phyloP scores from a whole-genome alignment of 306 rosid genomes.

The Comarum palustre region DNA sequence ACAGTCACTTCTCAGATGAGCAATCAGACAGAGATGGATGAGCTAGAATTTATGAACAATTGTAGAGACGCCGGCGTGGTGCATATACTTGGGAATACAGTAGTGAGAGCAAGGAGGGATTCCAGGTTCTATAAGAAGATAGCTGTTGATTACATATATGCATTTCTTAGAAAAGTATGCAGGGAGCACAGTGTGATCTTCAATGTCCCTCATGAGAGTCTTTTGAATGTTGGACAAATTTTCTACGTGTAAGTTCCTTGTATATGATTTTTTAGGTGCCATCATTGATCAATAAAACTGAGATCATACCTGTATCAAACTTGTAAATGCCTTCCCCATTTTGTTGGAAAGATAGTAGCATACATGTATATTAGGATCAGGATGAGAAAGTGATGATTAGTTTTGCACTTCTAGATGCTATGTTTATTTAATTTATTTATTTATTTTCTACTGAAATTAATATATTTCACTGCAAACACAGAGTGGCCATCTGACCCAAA shows the following conservation, averaged over 20 bases:
- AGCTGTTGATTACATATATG: constrained; percentile 87
- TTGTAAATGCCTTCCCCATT: constrained; percentile 8
- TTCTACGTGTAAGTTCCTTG: constrained; percentile 58
- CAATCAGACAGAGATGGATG: constrained; percentile 63
- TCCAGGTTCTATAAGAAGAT: constrained; percentile 81
- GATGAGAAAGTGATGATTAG: not conserved
- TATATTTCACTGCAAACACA: no score
- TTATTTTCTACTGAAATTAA: no score
- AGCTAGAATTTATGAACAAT: constrained; percentile 67
- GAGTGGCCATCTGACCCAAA: no score
- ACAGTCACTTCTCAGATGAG: constrained; percentile 53
- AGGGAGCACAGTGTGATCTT: constrained; percentile 90
- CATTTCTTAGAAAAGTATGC: constrained; percentile 91
- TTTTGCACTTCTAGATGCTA: not conserved
- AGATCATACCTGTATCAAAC: not conserved
- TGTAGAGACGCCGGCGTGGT: constrained; percentile 95
- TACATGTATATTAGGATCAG: not conserved
- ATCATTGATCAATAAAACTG: not conserved
- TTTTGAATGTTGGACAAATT: constrained; percentile 87
- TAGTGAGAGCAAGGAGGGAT: constrained; percentile 81
- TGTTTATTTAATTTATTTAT: no score
- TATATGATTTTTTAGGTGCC: not conserved
- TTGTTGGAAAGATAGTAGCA: not conserved
- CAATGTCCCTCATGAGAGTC: constrained; percentile 96
- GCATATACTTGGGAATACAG: constrained; percentile 89